Base-by-base conservation (phyloP, 73 alveolate species). In the Paramecium biaurelia region DNA sequence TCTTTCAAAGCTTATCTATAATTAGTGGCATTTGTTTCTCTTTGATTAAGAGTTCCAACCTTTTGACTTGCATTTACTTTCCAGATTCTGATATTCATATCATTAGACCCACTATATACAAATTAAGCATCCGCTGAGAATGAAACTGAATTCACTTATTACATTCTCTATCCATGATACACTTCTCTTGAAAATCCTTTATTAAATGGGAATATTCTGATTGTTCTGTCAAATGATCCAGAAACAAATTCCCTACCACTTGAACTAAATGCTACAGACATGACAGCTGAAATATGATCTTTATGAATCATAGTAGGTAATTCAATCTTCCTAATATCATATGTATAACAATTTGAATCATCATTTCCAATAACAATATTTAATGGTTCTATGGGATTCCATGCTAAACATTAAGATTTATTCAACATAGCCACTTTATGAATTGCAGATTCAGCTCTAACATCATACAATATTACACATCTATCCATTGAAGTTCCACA, bases 381-480 rank as follows among this genome's bases (percentile, higher is more conserved):
- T 85, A 98, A 85, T 23, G 99, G 99, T 92, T 98, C 99, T 45
- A 95, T 96, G 0, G 99, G 99, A 93, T 98, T 98, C 99, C 99
- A 98, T 49, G 98, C 92, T 7, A 98, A 82, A 85, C 98, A 97
- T 23, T 96, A 94, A 82, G 99, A 96, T 92, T 97, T 97, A 93
- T 97, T 97, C 79, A 95, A 95, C 86, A 98, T 93, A 58, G 88
- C 79, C n/a, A 98, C 95, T 97, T 95, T 96, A 67, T 97, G 93
- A 12, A 98, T 59, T 37, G 99, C 97, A 74, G 98, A 94, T 59
- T 97, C 96, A 18, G 98, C 98, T 88, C 99, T 93, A 21, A 97
- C 92, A 93, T 98, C 99, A 93, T 94, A 97, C 21, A 98, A 92
- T 2, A 97, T 94, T 7, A 98, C 92, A 92, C 98, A 93, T 93